Conservation (phyloP, 176 grass and related monocot species). For the Aegilops sharonensis region DNA sequence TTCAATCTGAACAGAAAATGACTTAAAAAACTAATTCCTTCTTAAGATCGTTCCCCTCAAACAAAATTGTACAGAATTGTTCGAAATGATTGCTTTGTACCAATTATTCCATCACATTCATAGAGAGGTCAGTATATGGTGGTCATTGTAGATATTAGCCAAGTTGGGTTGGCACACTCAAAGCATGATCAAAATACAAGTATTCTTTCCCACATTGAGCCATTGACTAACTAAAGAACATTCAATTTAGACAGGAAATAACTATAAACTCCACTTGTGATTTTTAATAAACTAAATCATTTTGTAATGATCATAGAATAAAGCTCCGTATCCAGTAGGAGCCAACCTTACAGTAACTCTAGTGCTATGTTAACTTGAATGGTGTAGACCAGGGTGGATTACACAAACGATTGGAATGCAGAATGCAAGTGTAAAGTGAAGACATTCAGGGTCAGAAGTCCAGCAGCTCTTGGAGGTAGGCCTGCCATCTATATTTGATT, state of each 20-base stretch:
- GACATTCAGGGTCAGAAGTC: conserved; percentile 6
- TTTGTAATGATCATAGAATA: background rate
- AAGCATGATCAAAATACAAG: background rate
- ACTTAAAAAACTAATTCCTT: background rate
- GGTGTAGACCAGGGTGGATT: background rate
- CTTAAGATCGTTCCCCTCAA: background rate
- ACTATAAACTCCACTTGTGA: background rate
- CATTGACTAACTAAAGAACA: background rate
- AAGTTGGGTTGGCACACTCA: background rate
- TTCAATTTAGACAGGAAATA: background rate
- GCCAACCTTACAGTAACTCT: background rate
- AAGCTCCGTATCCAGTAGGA: conserved; percentile 1
- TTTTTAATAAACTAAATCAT: background rate
- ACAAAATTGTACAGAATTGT: background rate
- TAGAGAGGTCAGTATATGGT: background rate
- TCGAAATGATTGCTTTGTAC: background rate
- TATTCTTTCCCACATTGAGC: background rate
- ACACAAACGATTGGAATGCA: background rate
- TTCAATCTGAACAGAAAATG: background rate
- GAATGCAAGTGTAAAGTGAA: conserved; percentile 1
- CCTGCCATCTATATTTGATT: background rate
- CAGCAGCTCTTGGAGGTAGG: background rate
- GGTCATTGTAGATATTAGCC: background rate
- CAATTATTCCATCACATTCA: background rate
- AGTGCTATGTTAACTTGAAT: background rate